These are phyloP conservation scores for Boletus sensibilis DNA, from an alignment of 768 basidiomycete species.

Conservation along the genomic window DNA sequence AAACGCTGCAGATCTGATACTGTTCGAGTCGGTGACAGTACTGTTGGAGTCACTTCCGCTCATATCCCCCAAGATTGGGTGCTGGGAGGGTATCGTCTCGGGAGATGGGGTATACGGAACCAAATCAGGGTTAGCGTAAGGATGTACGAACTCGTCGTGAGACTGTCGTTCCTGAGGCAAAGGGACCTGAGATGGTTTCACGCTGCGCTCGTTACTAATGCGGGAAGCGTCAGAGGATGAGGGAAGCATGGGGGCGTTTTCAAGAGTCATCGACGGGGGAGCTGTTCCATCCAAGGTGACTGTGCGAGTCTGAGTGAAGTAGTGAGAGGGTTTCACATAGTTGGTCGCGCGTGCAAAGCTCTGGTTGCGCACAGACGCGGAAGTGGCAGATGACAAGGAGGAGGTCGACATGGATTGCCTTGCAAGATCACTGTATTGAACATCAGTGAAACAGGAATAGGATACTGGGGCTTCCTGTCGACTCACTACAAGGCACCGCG, in stretches of 20 bases:
- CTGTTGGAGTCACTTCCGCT: constrained; percentile 50
- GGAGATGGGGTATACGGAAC: constrained; percentile 39
- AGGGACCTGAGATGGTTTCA: constrained; percentile 22
- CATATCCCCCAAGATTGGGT: constrained; percentile 34
- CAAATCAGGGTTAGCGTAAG: constrained; percentile 80
- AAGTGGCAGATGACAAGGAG: constrained; percentile 40
- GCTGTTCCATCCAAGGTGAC: constrained; percentile 9
- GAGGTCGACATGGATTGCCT: constrained; percentile 61
- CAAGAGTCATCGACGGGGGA: background rate
- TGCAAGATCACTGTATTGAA: constrained; percentile 48
- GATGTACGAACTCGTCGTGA: constrained; percentile 50
- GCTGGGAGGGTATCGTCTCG: constrained; percentile 28
- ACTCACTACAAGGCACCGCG: constrained; percentile 63
- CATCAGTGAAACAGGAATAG: constrained; percentile 1
- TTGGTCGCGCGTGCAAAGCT: constrained; percentile 38
- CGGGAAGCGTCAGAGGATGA: constrained; percentile 15
- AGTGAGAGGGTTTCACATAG: constrained; percentile 6
- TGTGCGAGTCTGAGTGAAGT: constrained; percentile 6
- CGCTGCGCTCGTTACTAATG: constrained; percentile 8
- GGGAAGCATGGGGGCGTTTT: constrained; percentile 1
- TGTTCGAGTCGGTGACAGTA: constrained; percentile 49
- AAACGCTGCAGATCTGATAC: constrained; percentile 35
- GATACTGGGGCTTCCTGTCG: background rate
- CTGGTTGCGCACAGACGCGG: constrained; percentile 33
- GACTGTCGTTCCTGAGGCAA: constrained; percentile 37